phyloP scores from a whole-genome alignment of 805 yeast genomes.

The Spathaspora passalidarum region DNA sequence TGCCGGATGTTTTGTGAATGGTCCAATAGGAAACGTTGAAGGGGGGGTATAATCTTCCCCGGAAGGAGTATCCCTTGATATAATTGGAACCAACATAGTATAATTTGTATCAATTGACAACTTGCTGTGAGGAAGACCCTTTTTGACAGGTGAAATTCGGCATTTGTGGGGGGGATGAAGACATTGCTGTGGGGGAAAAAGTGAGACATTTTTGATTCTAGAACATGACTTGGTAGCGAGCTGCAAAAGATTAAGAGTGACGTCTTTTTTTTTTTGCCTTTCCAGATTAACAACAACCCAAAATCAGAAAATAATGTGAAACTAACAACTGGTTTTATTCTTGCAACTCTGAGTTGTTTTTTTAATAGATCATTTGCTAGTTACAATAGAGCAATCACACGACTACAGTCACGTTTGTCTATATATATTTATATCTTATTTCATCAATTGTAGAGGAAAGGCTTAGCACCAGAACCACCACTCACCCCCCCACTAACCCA shows the following conservation, averaged over 20 bases:
- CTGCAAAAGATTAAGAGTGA: not conserved
- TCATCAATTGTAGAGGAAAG: too few species aligned
- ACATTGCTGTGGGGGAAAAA: too few species aligned
- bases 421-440: too few species aligned
- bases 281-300: not conserved
- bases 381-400: too few species aligned
- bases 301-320: not conserved
- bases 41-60: conserved; percentile 37
- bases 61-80: conserved; percentile 21
- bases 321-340: too few species aligned
- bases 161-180: not conserved
- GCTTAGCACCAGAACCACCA: too few species aligned
- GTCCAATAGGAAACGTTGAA: conserved; percentile 38
- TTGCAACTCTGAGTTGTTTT: too few species aligned
- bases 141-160: not conserved
- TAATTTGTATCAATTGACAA: not conserved
- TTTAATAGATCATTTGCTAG: too few species aligned
- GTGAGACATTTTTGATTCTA: too few species aligned
- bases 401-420: too few species aligned
- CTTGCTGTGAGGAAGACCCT: too few species aligned
- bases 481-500: too few species aligned
- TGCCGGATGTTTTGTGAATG: conserved; percentile 30
- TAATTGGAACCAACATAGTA: conserved; percentile 26
- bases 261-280: not conserved
- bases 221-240: not conserved